Evolutionary conservation across 2,329 filamentous ascomycete species (phyloP).

Genomic region (Lecanoromycetidae sp.): DNA sequence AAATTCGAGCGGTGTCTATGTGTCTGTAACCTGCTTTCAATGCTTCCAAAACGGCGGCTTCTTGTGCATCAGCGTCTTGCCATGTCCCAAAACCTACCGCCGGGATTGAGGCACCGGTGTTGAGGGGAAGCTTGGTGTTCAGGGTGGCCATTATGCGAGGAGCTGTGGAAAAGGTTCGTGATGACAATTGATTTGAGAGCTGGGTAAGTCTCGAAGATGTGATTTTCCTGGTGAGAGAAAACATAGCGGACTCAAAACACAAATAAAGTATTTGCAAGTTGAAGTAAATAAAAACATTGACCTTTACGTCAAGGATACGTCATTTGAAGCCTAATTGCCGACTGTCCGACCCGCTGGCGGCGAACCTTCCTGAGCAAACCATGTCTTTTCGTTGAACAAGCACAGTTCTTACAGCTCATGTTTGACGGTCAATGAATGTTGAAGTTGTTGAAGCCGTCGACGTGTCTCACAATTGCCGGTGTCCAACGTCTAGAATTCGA

Average conservation of each 20-base stretch:
- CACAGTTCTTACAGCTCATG: too few species aligned
- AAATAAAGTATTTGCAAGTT: too few species aligned
- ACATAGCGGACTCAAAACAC: too few species aligned
- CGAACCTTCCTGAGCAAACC: background rate
- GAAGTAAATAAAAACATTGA: constrained; percentile 9
- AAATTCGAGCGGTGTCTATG: constrained; percentile 42
- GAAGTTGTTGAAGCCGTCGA: too few species aligned
- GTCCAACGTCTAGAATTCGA: background rate
- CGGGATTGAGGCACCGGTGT: constrained; percentile 35
- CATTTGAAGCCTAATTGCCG: background rate
- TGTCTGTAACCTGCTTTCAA: constrained; percentile 43
- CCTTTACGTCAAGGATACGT: background rate
- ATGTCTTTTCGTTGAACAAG: background rate
- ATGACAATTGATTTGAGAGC: constrained; percentile 9
- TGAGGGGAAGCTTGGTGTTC: constrained; percentile 32
- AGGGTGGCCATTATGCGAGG: constrained; percentile 19
- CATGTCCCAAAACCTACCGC: constrained; percentile 41
- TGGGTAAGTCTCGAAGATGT: constrained; percentile 14
- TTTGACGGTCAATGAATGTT: too few species aligned
- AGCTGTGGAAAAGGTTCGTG: too few species aligned
- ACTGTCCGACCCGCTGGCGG: background rate
- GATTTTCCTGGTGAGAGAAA: too few species aligned
- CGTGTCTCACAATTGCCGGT: background rate
- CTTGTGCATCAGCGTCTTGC: constrained; percentile 41
- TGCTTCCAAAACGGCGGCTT: constrained; percentile 36